phyloP scores from a whole-genome alignment of 768 basidiomycete genomes.

The Galerina sulciceps region DNA sequence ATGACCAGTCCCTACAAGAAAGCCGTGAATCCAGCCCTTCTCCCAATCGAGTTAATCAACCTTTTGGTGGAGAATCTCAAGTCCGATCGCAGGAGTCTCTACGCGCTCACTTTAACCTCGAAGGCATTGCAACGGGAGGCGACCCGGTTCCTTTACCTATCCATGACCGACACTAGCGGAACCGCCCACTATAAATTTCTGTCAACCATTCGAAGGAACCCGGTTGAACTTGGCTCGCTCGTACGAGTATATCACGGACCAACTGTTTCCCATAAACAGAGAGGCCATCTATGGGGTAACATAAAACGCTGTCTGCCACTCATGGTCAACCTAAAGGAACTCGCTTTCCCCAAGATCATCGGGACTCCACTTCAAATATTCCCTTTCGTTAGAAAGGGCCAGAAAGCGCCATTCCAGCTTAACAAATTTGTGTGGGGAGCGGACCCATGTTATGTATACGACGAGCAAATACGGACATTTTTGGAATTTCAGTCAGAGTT shows the following conservation, averaged over 20 bases:
- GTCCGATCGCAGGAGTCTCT: neutral
- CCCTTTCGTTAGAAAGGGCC: neutral
- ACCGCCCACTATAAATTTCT: neutral
- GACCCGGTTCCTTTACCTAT: neutral
- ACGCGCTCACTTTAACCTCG: neutral
- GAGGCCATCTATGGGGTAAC: neutral
- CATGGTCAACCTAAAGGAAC: neutral
- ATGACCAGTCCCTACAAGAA: too few relatives aligned
- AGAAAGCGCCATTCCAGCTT: neutral
- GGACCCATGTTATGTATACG: neutral
- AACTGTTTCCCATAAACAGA: neutral
- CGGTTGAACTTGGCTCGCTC: neutral
- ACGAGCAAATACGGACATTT: neutral
- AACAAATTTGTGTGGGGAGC: neutral
- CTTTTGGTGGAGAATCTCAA: neutral
- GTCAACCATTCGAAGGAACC: neutral
- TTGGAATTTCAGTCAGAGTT: neutral
- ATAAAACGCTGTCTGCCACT: neutral
- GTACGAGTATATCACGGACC: neutral
- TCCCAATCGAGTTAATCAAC: neutral
- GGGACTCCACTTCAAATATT: neutral
- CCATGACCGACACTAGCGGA: neutral
- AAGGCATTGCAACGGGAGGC: neutral
- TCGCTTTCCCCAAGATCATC: neutral
- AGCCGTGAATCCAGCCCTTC: slow-evolving; percentile 21